Evolutionary conservation across 2,329 filamentous ascomycete genomes (phyloP).

Genomic region (Neonectria hederae): DNA sequence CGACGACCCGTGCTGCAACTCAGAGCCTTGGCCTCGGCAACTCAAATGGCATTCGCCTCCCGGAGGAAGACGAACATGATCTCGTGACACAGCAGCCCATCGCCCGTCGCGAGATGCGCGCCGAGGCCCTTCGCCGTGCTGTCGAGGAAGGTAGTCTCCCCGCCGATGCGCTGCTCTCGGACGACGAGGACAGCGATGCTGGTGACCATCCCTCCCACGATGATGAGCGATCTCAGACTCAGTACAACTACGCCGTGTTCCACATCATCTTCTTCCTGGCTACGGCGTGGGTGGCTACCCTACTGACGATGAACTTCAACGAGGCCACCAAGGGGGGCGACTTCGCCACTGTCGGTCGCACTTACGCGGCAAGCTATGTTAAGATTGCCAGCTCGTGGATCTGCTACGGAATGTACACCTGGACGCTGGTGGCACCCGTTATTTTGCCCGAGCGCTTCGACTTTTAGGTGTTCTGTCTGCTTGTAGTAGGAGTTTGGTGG

Average conservation of each 20-base stretch:
- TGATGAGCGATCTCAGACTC: slow-evolving; percentile 87
- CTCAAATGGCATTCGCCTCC: slow-evolving; percentile 62
- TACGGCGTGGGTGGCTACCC: slow-evolving; percentile 93
- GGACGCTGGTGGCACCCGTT: slow-evolving; percentile 90
- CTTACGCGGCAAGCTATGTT: slow-evolving; percentile 98
- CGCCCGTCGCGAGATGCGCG: slow-evolving; percentile 87
- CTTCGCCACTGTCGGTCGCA: slow-evolving; percentile 92
- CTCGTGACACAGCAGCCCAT: slow-evolving; percentile 87
- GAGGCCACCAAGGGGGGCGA: slow-evolving; percentile 70
- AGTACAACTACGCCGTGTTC: slow-evolving; percentile 97
- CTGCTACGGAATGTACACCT: slow-evolving; percentile 92
- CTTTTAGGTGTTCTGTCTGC: slow-evolving; percentile 43
- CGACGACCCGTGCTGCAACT: slow-evolving; percentile 93
- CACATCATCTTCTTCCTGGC: slow-evolving; percentile 98
- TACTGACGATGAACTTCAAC: slow-evolving; percentile 80
- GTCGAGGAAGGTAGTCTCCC: slow-evolving; percentile 93
- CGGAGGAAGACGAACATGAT: slow-evolving; percentile 83
- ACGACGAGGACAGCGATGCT: slow-evolving; percentile 73
- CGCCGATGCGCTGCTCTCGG: slow-evolving; percentile 85
- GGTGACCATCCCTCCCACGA: slow-evolving; percentile 74
- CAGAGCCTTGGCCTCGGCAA: slow-evolving; percentile 79
- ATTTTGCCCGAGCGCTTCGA: slow-evolving; percentile 89
- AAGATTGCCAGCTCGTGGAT: slow-evolving; percentile 99
- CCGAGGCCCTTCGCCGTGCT: slow-evolving; percentile 87
- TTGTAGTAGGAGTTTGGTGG: slow-evolving; percentile 31